phyloP scores from a whole-genome alignment of 2,329 filamentous ascomycete species.

The Myriangium duriaei region DNA sequence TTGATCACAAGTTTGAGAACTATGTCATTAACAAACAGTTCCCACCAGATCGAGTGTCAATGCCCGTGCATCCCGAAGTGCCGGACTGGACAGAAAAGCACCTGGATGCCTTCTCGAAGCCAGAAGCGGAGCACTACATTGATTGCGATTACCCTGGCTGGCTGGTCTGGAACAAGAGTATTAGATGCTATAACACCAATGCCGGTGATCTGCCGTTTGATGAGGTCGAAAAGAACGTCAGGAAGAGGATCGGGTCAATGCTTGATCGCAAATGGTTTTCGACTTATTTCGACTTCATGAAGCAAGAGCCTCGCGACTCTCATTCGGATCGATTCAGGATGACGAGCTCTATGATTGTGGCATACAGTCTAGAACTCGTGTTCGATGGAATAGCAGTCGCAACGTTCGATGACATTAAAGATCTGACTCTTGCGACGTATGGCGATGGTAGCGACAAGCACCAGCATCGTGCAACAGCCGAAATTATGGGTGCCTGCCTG shows the following conservation, averaged over 20 bases:
- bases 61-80: constrained; percentile 63
- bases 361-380: constrained; percentile 83
- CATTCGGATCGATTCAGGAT: constrained; percentile 79
- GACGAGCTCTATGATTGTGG: constrained; percentile 72
- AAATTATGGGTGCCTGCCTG: constrained; percentile 80
- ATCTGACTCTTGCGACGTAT: constrained; percentile 64
- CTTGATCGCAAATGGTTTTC: constrained; percentile 77
- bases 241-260: constrained; percentile 66
- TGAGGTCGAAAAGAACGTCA: constrained; percentile 59
- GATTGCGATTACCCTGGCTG: constrained; percentile 89
- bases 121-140: constrained; percentile 74
- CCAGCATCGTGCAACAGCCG: constrained; percentile 87
- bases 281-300: constrained; percentile 82
- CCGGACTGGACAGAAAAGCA: constrained; percentile 67
- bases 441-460: constrained; percentile 95
- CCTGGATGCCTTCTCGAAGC: constrained; percentile 62
- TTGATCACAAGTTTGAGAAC: constrained; percentile 75
- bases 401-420: constrained; percentile 78
- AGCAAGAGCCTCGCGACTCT: constrained; percentile 83
- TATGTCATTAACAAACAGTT: constrained; percentile 72
- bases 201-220: constrained; percentile 66
- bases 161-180: constrained; percentile 86
- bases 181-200: constrained; percentile 65
- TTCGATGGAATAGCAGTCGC: constrained; percentile 64
- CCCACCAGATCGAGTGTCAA: constrained; percentile 61